Conservation (phyloP, 768 basidiomycete genomes). For the Mycena galericulata region DNA sequence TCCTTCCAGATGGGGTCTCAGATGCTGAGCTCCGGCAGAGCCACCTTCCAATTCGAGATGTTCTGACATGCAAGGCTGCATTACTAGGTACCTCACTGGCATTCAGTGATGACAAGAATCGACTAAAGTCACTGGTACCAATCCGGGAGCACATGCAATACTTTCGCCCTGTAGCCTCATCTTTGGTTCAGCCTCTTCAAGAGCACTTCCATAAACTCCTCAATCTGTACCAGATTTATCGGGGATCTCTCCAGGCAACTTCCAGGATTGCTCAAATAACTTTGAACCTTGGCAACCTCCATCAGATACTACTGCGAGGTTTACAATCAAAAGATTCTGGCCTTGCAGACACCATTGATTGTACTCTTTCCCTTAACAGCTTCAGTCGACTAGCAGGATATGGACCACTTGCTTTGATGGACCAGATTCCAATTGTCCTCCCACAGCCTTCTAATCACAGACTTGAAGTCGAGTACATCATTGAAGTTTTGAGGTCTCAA, state of each 20-base stretch:
- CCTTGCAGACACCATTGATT: neutral
- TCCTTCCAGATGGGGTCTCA: neutral
- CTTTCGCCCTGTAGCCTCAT: neutral
- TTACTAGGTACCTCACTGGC: neutral
- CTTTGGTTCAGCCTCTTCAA: neutral
- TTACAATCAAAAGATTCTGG: neutral
- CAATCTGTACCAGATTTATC: neutral
- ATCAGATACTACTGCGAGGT: neutral
- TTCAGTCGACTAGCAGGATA: neutral
- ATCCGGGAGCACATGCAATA: neutral
- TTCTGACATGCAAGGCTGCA: neutral
- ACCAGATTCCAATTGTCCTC: neutral
- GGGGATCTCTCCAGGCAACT: neutral
- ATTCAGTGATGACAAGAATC: neutral
- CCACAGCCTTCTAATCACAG: neutral
- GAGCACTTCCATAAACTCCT: neutral
- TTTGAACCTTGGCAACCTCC: neutral
- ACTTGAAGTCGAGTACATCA: neutral
- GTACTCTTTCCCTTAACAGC: neutral
- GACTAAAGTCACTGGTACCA: neutral
- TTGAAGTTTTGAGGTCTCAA: neutral
- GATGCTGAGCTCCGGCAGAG: neutral
- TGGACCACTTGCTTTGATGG: neutral
- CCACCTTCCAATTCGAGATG: neutral
- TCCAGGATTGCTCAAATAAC: neutral